Base-by-base conservation (phyloP, 2,329 filamentous ascomycete species). In the Diaporthe vaccinii region DNA sequence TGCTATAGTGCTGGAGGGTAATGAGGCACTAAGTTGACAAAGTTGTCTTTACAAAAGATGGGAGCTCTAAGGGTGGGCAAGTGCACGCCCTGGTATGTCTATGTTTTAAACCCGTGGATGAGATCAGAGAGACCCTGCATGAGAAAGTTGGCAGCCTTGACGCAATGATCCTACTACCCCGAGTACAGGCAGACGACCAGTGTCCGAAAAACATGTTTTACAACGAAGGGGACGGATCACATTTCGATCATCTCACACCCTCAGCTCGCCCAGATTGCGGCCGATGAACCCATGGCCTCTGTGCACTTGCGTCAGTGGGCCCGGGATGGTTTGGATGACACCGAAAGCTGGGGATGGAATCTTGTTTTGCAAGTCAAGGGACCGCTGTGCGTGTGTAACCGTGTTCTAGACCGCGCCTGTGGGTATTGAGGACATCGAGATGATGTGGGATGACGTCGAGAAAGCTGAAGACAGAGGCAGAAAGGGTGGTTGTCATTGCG, bases 131-230 rank as follows among this genome's bases (percentile, higher is more conserved):
- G 68, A 72, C 73, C 69, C 62, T 75, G 55, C 75, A 69, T 75
- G 59, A 73, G 58, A 75, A 75, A 76, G 69, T 76, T 76, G 75
- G 75, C 75, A 76, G 69, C 58, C 55, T 76, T 76, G 75, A 76
- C 75, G 75, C 75, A 76, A 76, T 76, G 57, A 22, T 73, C 41
- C 34, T 71, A 34, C 55, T 46, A n/a, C 39, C 34, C 10, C n/a
- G 28, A 68, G 57, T 55, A 31, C 14, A 44, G 28, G 36, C 59
- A 72, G 25, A 46, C 49, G 57, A 70, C 53, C 15, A 41, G 22
- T 51, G 53, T 34, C 58, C 9, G 28, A 68, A 67, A 75, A 75
- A 72, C 73, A 65, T 75, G 73, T 49, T 75, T 72, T 67, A 46
- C 53, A 34, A 67, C 39, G 17, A 46, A 51, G 73, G 68, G 62